Evolutionary conservation across 768 basidiomycete species (phyloP), one percentile per base, ranked within the genome.

Genomic region (Suillus clintonianus): DNA sequence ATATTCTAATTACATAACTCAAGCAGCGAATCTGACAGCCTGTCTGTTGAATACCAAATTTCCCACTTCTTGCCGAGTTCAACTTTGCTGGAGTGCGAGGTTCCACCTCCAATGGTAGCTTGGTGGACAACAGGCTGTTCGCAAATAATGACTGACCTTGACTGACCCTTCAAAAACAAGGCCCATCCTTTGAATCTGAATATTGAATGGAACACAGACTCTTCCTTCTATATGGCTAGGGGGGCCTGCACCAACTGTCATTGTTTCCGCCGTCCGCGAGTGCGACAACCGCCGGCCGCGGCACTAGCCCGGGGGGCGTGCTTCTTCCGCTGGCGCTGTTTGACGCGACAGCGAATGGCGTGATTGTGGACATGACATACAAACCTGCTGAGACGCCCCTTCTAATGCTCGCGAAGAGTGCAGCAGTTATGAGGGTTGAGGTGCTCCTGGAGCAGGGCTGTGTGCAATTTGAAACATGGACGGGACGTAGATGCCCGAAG

Each of bases 331-430:
- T 67, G 9, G 77, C 80, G 14, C 71, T 97, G 24, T 90, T 94
- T 67, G 74, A 77, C 2, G 81, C 85, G 0, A 79, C 79, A 1
- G 80, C 82, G n/a, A 90, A 89, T 1, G 88, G 88, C 3, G 85
- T 91, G 4, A 89, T 95, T 13, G 83, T 99, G 13, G 97, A 99
- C 69, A 92, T 97, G 90, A 95, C 96, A 22, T 99, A 97, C 75
- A 89, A 89, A 68, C 97, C 96, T 0, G 86, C 89, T 3, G 83
- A 87, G 68, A 99, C 97, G 15, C 89, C 95, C 0, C 75, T 99
- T 61, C 77, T 98, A 30, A 72, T 74, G 59, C 76, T 97, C 15
- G 95, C 94, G 5, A 81, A 83, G 68, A 70, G 73, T 43, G 77
- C 72, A 27, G 80, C 79, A 4, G 90, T 95, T n/a, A 83, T 82